These are phyloP conservation scores for Psilocybe cyanescens DNA, from an alignment of 768 basidiomycete genomes.

Conservation along the genomic window DNA sequence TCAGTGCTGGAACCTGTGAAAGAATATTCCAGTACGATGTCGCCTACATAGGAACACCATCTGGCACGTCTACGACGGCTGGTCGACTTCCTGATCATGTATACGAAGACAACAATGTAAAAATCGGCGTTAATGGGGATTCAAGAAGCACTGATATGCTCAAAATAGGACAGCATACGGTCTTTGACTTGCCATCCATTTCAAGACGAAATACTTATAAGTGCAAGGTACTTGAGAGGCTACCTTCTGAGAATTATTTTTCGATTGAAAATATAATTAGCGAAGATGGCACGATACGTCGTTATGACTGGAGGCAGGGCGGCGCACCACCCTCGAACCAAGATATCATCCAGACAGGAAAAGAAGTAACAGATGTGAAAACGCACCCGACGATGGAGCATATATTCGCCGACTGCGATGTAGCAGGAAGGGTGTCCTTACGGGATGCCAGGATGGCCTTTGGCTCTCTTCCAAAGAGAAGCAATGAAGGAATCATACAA, in stretches of 20 bases:
- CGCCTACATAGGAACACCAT: conserved; percentile 35
- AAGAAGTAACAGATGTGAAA: conserved; percentile 67
- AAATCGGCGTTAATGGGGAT: background rate
- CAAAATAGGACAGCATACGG: conserved; percentile 63
- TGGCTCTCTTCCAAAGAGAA: conserved; percentile 48
- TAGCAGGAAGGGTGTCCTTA: conserved; percentile 60
- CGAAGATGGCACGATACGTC: conserved; percentile 70
- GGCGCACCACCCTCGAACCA: conserved; percentile 38
- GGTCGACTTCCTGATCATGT: conserved; percentile 18
- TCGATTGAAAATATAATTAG: conserved; percentile 34
- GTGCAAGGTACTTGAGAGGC: conserved; percentile 55
- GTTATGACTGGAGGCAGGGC: conserved; percentile 58
- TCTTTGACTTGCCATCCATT: conserved; percentile 67
- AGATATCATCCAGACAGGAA: conserved; percentile 51
- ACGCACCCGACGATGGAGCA: conserved; percentile 72
- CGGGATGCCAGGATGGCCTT: conserved; percentile 79
- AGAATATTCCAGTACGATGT: conserved; percentile 58
- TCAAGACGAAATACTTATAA: conserved; percentile 70
- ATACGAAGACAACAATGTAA: conserved; percentile 26
- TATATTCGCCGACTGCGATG: conserved; percentile 70
- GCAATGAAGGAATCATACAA: conserved; percentile 58
- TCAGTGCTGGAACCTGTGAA: conserved; percentile 60
- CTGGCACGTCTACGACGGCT: conserved; percentile 10
- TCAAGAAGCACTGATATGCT: background rate
- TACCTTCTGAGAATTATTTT: background rate